These are phyloP conservation scores for Kernera saxatilis DNA, from an alignment of 345 rosid species.

Conservation along the genomic window DNA sequence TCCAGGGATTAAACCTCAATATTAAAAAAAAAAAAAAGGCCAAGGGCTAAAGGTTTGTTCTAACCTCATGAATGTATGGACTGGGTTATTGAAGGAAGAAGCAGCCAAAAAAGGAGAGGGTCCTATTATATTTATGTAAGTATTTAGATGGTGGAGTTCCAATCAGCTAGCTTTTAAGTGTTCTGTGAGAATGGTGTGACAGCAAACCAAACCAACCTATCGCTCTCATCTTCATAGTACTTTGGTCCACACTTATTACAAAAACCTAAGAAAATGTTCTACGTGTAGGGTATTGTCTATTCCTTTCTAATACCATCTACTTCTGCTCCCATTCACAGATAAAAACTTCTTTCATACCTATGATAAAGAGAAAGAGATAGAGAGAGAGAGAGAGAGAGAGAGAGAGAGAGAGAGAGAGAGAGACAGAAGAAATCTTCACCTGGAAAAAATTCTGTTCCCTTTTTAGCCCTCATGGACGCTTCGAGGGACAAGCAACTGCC, in stretches of 20 bases:
- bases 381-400: neutral
- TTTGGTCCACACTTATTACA: constrained; percentile 26
- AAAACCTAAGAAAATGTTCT: constrained; percentile 5
- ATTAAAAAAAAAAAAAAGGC: neutral
- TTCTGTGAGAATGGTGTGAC: constrained; percentile 21
- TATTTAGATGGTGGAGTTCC: constrained; percentile 20
- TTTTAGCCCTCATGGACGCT: constrained; percentile 37
- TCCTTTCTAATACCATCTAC: constrained; percentile 36
- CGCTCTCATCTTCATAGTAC: constrained; percentile 26
- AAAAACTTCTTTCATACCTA: constrained; percentile 5
- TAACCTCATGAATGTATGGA: neutral
- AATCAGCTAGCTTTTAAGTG: constrained; percentile 27
- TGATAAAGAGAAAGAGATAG: too few species aligned
- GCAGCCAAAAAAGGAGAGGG: constrained; percentile 18
- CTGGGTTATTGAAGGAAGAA: neutral
- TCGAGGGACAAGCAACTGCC: constrained; percentile 22
- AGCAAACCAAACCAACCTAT: constrained; percentile 34
- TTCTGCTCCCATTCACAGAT: constrained; percentile 22
- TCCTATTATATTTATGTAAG: neutral
- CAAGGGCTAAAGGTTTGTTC: neutral
- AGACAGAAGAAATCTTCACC: constrained; percentile 12
- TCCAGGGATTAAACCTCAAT: neutral
- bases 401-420: neutral
- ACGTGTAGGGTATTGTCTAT: constrained; percentile 12
- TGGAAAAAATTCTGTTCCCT: neutral